phyloP scores from a whole-genome alignment of 805 yeast species.

The Ogataea pilisensis region DNA sequence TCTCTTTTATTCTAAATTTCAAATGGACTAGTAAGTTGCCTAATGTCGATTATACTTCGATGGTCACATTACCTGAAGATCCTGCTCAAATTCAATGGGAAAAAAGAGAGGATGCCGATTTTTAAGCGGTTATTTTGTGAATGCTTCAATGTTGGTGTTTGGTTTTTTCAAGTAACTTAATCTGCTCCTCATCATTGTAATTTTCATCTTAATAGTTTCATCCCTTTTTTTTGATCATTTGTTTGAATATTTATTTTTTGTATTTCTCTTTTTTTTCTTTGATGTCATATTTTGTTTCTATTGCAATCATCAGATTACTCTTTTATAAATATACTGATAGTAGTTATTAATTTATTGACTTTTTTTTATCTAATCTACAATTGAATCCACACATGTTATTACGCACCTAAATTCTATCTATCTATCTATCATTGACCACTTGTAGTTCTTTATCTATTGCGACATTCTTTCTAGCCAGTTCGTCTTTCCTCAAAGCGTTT shows the following conservation, averaged over 20 bases:
- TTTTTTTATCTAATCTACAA: no score
- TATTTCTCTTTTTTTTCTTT: no score
- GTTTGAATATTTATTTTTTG: no score
- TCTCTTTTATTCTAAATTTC: slow-evolving; percentile 68
- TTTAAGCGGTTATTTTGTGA: not conserved
- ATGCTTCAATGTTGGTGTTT: slow-evolving; percentile 1
- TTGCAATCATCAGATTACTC: no score
- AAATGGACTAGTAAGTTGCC: slow-evolving; percentile 74
- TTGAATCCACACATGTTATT: no score
- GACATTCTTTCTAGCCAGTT: slow-evolving; percentile 20
- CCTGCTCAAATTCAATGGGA: slow-evolving; percentile 75
- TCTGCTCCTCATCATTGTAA: no score
- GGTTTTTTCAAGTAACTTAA: not conserved
- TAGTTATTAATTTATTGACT: no score
- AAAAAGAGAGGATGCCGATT: slow-evolving; percentile 41
- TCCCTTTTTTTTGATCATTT: no score
- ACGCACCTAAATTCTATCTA: no score
- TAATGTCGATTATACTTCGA: slow-evolving; percentile 72
- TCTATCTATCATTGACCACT: slow-evolving; percentile 31
- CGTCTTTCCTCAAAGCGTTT: slow-evolving; percentile 50
- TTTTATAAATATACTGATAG: no score
- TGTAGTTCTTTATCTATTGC: slow-evolving; percentile 25
- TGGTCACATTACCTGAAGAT: slow-evolving; percentile 86
- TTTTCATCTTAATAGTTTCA: no score
- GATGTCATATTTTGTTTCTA: no score